phyloP scores from a whole-genome alignment of 2,329 filamentous ascomycete genomes.

The Aphanocladium album region DNA sequence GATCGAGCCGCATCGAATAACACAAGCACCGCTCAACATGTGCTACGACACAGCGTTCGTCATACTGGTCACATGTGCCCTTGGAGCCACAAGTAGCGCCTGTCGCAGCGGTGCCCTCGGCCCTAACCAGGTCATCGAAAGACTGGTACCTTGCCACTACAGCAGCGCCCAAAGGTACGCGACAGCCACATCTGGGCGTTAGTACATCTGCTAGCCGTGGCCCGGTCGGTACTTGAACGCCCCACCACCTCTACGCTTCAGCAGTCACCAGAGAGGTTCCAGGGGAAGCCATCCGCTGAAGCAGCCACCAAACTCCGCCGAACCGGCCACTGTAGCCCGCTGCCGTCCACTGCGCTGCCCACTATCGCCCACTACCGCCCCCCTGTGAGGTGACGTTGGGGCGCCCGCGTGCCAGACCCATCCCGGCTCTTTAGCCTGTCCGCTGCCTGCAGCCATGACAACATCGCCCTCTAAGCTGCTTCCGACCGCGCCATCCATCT shows the following conservation, averaged over 20 bases:
- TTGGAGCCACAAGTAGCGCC: not conserved
- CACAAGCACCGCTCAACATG: not conserved
- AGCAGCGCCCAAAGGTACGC: not conserved
- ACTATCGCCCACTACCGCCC: not conserved
- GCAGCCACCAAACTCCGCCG: no score
- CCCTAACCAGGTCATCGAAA: not conserved
- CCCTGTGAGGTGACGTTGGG: not conserved
- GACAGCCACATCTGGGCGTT: not conserved
- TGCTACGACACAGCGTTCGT: not conserved
- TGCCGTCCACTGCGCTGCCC: not conserved
- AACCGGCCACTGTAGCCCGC: not conserved
- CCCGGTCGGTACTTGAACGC: not conserved
- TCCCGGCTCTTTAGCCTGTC: not conserved
- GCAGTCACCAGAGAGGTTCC: not conserved
- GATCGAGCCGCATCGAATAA: not conserved
- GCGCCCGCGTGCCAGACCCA: slow-evolving; percentile 4
- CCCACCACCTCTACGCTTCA: no score
- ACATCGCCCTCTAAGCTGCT: slow-evolving; percentile 14
- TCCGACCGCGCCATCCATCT: slow-evolving; percentile 3
- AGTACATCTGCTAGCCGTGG: not conserved
- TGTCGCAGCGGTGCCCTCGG: not conserved
- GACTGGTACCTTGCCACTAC: not conserved
- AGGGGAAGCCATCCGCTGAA: no score
- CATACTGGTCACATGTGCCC: slow-evolving; percentile 1
- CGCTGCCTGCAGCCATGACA: slow-evolving; percentile 16